Evolutionary conservation across 1,284 basidiomycete species (phyloP).

Genomic region (Apiotrichum sp.): DNA sequence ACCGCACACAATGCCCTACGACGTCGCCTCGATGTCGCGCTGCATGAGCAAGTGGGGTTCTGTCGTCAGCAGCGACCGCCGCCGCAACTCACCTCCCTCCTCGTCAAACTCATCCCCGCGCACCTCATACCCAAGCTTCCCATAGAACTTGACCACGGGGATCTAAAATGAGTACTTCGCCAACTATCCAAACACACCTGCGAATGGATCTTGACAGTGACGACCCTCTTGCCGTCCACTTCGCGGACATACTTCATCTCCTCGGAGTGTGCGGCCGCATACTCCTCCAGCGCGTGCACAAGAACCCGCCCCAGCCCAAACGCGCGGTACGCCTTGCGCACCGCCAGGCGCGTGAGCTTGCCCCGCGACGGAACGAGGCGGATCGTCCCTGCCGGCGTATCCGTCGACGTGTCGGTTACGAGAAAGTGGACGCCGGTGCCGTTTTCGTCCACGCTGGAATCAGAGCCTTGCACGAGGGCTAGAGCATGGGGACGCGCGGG

Average conservation of each 20-base stretch:
- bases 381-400: slow-evolving; percentile 39
- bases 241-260: slow-evolving; percentile 11
- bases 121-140: slow-evolving; percentile 55
- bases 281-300: slow-evolving; percentile 25
- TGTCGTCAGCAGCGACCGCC: not conserved
- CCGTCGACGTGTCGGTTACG: not conserved
- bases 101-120: slow-evolving; percentile 60
- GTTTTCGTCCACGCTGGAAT: slow-evolving; percentile 7
- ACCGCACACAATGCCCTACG: not conserved
- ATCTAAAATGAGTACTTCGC: slow-evolving; percentile 21
- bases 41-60: slow-evolving; percentile 11
- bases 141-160: slow-evolving; percentile 40
- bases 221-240: slow-evolving; percentile 13
- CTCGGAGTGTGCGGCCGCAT: slow-evolving; percentile 11
- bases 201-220: slow-evolving; percentile 32
- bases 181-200: slow-evolving; percentile 23
- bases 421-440: slow-evolving; percentile 10
- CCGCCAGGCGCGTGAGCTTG: slow-evolving; percentile 41
- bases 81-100: slow-evolving; percentile 46
- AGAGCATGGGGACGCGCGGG: too few species aligned
- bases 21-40: slow-evolving; percentile 4
- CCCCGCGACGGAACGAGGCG: slow-evolving; percentile 33
- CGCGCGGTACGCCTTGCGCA: slow-evolving; percentile 30
- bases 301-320: slow-evolving; percentile 38
- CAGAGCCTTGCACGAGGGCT: too few species aligned